phyloP scores from a whole-genome alignment of 2,329 filamentous ascomycete species.

The Pseudogymnoascus sp. region DNA sequence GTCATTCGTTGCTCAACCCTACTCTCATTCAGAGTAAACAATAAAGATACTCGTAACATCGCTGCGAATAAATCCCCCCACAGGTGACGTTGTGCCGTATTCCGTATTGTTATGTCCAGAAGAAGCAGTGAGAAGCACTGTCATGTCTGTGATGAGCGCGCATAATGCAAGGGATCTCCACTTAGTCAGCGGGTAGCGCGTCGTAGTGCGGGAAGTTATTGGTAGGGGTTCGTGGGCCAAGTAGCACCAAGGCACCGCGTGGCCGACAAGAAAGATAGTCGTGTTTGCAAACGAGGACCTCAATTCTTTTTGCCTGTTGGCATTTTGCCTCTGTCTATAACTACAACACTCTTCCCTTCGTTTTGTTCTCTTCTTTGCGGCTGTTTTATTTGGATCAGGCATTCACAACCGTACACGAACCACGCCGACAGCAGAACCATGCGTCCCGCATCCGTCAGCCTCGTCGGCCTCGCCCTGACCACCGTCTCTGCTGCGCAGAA shows the following conservation, averaged over 20 bases:
- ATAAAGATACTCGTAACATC: background rate
- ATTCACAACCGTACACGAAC: background rate
- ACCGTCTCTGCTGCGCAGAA: slow-evolving; percentile 18
- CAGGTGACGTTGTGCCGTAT: background rate
- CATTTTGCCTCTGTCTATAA: background rate
- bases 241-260: slow-evolving; percentile 2
- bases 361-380: background rate
- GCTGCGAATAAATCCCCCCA: background rate
- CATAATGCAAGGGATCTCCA: slow-evolving; percentile 1
- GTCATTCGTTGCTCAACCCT: background rate
- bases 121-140: slow-evolving; percentile 5
- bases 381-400: background rate
- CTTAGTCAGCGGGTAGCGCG: background rate
- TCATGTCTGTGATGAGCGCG: background rate
- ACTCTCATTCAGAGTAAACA: background rate
- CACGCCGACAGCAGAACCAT: slow-evolving; percentile 16
- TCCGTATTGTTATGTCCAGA: background rate
- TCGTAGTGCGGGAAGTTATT: background rate
- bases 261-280: background rate
- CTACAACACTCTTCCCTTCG: background rate
- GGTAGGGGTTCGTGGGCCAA: slow-evolving; percentile 2
- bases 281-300: background rate
- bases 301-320: slow-evolving; percentile 3
- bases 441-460: slow-evolving; percentile 14
- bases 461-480: slow-evolving; percentile 19